Evolutionary conservation across 139 green algal species (phyloP).

Genomic region (Chlorella ohadii): DNA sequence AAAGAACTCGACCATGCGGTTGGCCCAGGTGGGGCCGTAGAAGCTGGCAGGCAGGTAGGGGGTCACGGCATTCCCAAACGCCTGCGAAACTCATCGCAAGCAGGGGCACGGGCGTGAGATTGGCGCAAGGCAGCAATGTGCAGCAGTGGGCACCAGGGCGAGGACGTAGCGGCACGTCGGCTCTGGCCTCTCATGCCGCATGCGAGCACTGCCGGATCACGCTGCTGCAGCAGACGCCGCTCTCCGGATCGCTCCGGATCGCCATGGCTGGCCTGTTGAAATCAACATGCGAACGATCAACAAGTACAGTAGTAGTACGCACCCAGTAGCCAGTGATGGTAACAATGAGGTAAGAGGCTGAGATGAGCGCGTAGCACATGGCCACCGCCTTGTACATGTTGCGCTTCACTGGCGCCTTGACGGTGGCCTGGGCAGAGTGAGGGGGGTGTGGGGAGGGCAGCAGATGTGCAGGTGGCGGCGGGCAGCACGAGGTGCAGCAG

Average conservation of each 20-base stretch:
- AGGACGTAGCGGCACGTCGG: too few relatives aligned
- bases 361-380: conserved; percentile 48
- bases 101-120: neutral
- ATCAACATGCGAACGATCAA: too few relatives aligned
- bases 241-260: too few relatives aligned
- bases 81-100: too few relatives aligned
- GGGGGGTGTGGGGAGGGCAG: neutral
- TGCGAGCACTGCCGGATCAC: too few relatives aligned
- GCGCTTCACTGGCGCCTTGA: conserved; percentile 32
- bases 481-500: too few relatives aligned
- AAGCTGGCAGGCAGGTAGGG: conserved; percentile 19
- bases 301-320: too few relatives aligned
- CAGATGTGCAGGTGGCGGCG: too few relatives aligned
- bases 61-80: conserved; percentile 46
- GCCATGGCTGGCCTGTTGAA: neutral
- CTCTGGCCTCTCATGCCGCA: too few relatives aligned
- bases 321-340: conserved; percentile 53
- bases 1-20: conserved; percentile 41
- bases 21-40: conserved; percentile 34
- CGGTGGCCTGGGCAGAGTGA: conserved; percentile 37
- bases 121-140: neutral
- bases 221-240: too few relatives aligned
- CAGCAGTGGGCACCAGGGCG: neutral
- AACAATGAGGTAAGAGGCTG: conserved; percentile 31
- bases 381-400: conserved; percentile 49